Evolutionary conservation across 2,329 filamentous ascomycete species (phyloP), one percentile per base, ranked within the genome.

Genomic region (Neonectria neomacrospora): DNA sequence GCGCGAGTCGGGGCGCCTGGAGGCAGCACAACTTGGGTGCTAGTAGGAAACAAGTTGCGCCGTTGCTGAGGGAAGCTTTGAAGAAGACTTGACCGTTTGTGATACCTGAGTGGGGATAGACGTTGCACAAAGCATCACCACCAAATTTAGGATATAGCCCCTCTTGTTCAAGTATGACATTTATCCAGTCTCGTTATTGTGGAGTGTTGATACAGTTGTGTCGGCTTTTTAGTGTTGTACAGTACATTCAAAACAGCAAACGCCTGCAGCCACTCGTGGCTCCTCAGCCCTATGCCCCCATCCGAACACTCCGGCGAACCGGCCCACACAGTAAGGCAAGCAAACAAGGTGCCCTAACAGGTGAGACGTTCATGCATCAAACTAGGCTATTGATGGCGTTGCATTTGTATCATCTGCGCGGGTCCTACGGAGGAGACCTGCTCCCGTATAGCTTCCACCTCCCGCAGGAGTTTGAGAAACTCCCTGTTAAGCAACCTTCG

Each of bases 1-100:
- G 72, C 2, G 74, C 80, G 54, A 86, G 83, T 81, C 83, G 88
- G 70, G 82, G 81, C 64, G 86, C 88, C 23, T 95, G 92, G 92
- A 81, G 79, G 69, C 92, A 95, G 79, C 81, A 83, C 20, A 84
- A 85, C 64, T 71, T 90, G 44, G 84, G 85, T 47, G 80, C 86
- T 61, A 90, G 88, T 70, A 81, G 89, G 67, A 91, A 91, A 77
- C 89, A 93, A 75, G 84, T 95, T 26, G 90, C 87, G 32, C 87
- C 91, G 12, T 81, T 91, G 68, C 71, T 91, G 73, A 84, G 88
- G 61, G 85, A 90, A 67, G 83, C 82, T 0, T 80, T 88, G 74
- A 79, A 77, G 68, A 70, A 67, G 62, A 68, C 56, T 18, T 71
- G 61, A 70, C 22, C 22, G 2, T 5, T 42, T 41, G 42, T 41